Percentiles rank a stretch among this genome's conserved stretches.
phyloP scores from a whole-genome alignment of 495 filamentous ascomycete genomes.

The Talaromyces nanjingensis region DNA sequence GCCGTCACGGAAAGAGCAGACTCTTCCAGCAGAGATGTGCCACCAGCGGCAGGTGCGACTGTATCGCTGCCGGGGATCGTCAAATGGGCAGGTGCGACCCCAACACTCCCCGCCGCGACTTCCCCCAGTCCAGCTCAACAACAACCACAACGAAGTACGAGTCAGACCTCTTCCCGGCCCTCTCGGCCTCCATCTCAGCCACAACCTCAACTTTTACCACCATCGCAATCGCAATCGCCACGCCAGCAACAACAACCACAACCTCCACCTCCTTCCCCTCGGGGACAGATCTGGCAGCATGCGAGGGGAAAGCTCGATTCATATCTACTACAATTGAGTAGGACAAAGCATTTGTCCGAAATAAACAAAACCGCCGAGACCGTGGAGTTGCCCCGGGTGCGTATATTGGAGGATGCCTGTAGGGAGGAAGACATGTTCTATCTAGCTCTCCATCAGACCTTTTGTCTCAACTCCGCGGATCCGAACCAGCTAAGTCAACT shows the following conservation, averaged over 20 bases:
- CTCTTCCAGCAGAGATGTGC: neutral
- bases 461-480: slow-evolving; percentile 41
- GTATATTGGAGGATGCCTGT: slow-evolving; percentile 53
- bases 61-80: neutral
- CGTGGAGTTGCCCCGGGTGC: slow-evolving; percentile 46
- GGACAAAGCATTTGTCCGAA: slow-evolving; percentile 12
- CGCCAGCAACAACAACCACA: neutral
- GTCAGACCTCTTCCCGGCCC: neutral
- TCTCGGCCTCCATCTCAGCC: neutral
- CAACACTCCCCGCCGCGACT: neutral
- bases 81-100: neutral
- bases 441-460: slow-evolving; percentile 61
- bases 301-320: slow-evolving; percentile 10
- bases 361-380: neutral
- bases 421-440: slow-evolving; percentile 51
- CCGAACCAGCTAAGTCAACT: slow-evolving; percentile 15
- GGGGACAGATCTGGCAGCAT: slow-evolving; percentile 11
- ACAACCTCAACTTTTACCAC: neutral
- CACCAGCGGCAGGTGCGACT: neutral
- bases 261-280: neutral
- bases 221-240: neutral
- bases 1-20: slow-evolving; percentile 7
- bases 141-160: neutral
- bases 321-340: slow-evolving; percentile 11
- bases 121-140: neutral